phyloP scores from a whole-genome alignment of 1,139 yeast genomes.

The Kurtzmaniella quercitrusa region DNA sequence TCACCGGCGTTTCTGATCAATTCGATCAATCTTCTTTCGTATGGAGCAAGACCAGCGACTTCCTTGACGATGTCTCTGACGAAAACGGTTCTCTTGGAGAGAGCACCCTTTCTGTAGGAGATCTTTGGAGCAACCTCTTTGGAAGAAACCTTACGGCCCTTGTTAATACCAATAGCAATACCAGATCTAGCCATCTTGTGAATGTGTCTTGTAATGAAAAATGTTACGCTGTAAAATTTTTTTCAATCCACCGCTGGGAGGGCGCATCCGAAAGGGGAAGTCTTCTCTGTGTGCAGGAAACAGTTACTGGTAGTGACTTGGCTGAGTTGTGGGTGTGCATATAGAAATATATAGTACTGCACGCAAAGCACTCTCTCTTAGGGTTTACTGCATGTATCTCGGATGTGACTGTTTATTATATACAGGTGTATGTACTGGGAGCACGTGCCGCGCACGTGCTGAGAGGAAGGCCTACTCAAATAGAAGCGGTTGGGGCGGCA shows the following conservation, averaged over 20 bases:
- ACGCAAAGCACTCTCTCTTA: neutral
- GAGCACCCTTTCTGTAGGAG: conserved; percentile 96
- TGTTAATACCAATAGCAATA: conserved; percentile 98
- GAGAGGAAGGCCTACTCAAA: neutral
- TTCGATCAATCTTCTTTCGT: conserved; percentile 99
- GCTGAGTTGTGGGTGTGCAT: neutral
- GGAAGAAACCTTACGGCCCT: conserved; percentile 96
- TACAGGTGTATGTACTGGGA: conserved; percentile 1
- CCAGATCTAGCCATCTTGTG: conserved; percentile 35
- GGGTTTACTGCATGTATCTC: neutral
- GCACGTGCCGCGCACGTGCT: too few species aligned
- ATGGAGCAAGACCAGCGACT: conserved; percentile 99
- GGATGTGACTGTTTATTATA: conserved; percentile 5
- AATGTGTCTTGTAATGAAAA: conserved; percentile 4
- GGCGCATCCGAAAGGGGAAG: neutral
- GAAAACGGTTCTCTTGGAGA: conserved; percentile 92
- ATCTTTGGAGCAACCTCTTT: conserved; percentile 92
- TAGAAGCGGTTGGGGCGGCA: neutral
- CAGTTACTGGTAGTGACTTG: too few species aligned
- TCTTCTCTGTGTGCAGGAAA: neutral
- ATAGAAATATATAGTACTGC: neutral
- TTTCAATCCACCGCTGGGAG: neutral
- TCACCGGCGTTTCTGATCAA: conserved; percentile 99
- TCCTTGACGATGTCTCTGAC: conserved; percentile 95
- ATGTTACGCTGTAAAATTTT: conserved; percentile 1